phyloP scores from a whole-genome alignment of 768 basidiomycete species.

The Kwoniella shandongensis region DNA sequence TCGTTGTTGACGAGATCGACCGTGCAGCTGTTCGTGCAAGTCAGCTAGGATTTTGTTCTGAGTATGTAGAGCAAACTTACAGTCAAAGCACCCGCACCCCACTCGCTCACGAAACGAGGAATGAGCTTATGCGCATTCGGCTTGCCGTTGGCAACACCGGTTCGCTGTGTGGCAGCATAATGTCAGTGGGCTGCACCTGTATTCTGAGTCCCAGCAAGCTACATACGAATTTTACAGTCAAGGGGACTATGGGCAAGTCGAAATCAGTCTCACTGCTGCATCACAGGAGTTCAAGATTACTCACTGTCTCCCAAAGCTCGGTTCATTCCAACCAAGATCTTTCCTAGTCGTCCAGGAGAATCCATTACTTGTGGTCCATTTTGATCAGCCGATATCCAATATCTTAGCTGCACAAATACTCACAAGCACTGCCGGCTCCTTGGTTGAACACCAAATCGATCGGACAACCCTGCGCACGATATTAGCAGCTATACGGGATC shows the following conservation, averaged over 20 bases:
- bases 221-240: constrained; percentile 57
- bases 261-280: not conserved
- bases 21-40: constrained; percentile 73
- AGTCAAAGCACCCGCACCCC: constrained; percentile 62
- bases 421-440: constrained; percentile 85
- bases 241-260: constrained; percentile 59
- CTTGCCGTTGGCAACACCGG: constrained; percentile 79
- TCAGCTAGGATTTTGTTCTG: constrained; percentile 56
- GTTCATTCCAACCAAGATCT: constrained; percentile 87
- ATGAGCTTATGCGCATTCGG: constrained; percentile 89
- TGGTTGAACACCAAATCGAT: constrained; percentile 92
- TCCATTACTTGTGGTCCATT: constrained; percentile 68
- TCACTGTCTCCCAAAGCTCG: constrained; percentile 73
- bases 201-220: not conserved
- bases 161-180: constrained; percentile 66
- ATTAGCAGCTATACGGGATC: not conserved
- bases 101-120: constrained; percentile 66
- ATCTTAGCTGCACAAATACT: no score
- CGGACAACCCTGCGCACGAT: constrained; percentile 73
- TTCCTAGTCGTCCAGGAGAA: constrained; percentile 74
- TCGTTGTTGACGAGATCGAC: constrained; percentile 88
- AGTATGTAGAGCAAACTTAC: constrained; percentile 54
- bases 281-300: constrained; percentile 5
- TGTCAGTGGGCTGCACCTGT: constrained; percentile 54
- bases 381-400: no score